A percentile compares a stretch with the other conserved stretches of the same genome.
phyloP scores from a whole-genome alignment of 2,329 filamentous ascomycete species.

The Botrytis sinoallii region DNA sequence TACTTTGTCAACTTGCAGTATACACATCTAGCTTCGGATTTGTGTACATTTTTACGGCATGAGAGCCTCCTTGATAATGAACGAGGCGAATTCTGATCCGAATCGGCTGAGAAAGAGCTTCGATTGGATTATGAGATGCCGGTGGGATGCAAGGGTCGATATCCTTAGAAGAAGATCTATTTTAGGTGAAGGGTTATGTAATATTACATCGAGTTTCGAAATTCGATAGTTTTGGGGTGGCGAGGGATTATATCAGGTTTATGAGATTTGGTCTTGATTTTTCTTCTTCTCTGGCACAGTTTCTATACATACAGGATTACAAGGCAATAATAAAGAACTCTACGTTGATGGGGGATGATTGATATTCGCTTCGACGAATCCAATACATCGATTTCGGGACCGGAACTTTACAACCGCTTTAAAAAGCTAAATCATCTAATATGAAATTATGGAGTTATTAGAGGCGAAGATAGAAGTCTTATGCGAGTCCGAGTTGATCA shows the following conservation, averaged over 20 bases:
- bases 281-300: background rate
- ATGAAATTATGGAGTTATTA: background rate
- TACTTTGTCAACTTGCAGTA: background rate
- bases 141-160: background rate
- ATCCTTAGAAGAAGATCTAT: background rate
- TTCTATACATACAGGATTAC: background rate
- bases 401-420: background rate
- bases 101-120: background rate
- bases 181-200: background rate
- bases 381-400: background rate
- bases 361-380: background rate
- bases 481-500: background rate
- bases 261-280: background rate
- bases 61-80: background rate
- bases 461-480: background rate
- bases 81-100: background rate
- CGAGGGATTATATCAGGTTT: background rate
- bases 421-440: background rate
- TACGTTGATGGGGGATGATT: background rate
- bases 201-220: background rate
- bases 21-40: background rate
- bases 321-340: background rate
- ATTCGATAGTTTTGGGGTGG: background rate
- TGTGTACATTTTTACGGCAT: background rate
- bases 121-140: background rate